These are phyloP conservation scores for Xylariaceae sp. DNA, from an alignment of 2,329 filamentous ascomycete species.

Conservation along the genomic window DNA sequence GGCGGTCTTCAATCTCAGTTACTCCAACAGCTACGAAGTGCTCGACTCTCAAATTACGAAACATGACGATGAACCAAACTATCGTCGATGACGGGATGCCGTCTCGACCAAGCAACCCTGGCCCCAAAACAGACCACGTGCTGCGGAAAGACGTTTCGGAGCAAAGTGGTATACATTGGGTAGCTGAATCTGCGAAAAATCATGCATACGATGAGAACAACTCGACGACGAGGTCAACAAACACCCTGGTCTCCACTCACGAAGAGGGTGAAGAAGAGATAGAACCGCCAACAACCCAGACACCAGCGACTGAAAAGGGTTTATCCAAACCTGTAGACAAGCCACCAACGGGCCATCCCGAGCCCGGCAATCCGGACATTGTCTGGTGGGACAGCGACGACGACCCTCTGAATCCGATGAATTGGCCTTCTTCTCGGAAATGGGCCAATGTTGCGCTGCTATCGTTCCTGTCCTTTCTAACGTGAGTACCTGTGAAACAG, in stretches of 20 bases:
- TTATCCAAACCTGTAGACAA: slow-evolving; percentile 17
- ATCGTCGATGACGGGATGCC: no score
- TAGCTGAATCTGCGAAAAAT: not conserved
- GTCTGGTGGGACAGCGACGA: slow-evolving; percentile 59
- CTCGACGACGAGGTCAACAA: not conserved
- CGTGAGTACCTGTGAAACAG: slow-evolving; percentile 21
- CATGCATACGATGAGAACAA: not conserved
- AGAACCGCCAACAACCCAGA: not conserved
- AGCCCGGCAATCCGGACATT: slow-evolving; percentile 31
- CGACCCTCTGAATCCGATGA: slow-evolving; percentile 58
- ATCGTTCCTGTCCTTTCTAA: slow-evolving; percentile 42
- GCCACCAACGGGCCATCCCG: slow-evolving; percentile 37
- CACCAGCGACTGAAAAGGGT: not conserved
- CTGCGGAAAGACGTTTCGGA: not conserved
- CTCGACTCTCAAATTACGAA: no score
- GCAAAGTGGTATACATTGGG: not conserved
- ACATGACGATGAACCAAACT: no score
- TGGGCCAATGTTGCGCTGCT: slow-evolving; percentile 36
- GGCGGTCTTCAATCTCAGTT: no score
- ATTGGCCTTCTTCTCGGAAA: slow-evolving; percentile 49
- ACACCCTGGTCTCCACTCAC: not conserved
- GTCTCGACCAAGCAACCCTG: no score
- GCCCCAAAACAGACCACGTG: no score
- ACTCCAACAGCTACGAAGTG: no score
- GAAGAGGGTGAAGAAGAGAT: not conserved